Evolutionary conservation across 169 alveolate species (phyloP).

Genomic region (Cryptosporidium xiaoi): DNA sequence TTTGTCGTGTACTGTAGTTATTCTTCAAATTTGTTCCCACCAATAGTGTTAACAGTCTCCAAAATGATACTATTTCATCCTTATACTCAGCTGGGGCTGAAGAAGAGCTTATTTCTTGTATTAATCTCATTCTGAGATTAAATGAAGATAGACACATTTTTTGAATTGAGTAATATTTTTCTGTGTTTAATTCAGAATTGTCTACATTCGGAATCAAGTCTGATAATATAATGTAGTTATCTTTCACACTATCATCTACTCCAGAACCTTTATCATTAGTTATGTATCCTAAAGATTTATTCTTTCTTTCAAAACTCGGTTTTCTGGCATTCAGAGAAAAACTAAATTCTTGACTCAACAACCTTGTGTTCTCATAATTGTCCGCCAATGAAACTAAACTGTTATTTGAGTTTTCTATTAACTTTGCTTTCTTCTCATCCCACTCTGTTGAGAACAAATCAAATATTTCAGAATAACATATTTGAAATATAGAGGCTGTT

Average conservation of each 20-base stretch:
- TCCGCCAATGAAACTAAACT: not conserved
- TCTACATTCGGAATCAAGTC: slow-evolving; percentile 37
- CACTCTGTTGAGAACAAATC: slow-evolving; percentile 54
- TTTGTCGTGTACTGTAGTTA: slow-evolving; percentile 28
- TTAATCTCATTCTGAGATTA: slow-evolving; percentile 29
- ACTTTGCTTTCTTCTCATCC: slow-evolving; percentile 39
- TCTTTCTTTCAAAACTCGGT: no score
- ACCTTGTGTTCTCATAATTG: no score
- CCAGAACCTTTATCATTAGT: not conserved
- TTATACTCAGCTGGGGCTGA: slow-evolving; percentile 40
- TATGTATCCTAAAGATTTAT: not conserved
- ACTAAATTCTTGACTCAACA: not conserved
- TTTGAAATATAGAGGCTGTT: slow-evolving; percentile 35
- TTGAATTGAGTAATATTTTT: slow-evolving; percentile 38
- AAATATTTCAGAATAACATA: slow-evolving; percentile 53
- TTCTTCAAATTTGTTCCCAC: slow-evolving; percentile 37
- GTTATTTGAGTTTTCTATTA: slow-evolving; percentile 18
- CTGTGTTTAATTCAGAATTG: slow-evolving; percentile 28
- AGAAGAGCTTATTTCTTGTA: slow-evolving; percentile 42
- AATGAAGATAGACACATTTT: slow-evolving; percentile 47
- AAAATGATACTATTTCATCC: slow-evolving; percentile 24
- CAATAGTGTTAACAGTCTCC: slow-evolving; percentile 38
- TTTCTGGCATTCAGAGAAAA: not conserved
- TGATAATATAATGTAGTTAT: slow-evolving; percentile 21
- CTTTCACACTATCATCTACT: slow-evolving; percentile 19